phyloP scores from a whole-genome alignment of 495 filamentous ascomycete species.

The Penicillium arizonense region DNA sequence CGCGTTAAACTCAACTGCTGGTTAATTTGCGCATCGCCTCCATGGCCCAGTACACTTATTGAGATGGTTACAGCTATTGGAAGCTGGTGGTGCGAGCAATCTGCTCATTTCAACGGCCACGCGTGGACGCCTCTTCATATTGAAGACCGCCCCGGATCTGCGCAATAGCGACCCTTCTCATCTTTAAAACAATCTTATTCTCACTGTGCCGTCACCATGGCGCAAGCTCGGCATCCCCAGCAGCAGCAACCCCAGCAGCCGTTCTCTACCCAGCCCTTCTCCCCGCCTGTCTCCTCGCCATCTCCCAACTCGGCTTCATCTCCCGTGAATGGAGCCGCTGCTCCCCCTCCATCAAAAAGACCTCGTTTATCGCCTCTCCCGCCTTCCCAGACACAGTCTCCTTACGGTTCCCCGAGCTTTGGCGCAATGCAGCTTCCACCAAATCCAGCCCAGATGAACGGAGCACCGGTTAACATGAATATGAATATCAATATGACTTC shows the following conservation, averaged over 20 bases:
- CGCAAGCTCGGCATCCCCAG: slow-evolving; percentile 54
- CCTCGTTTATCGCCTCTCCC: slow-evolving; percentile 68
- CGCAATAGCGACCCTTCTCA: slow-evolving; percentile 11
- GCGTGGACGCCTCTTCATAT: slow-evolving; percentile 36
- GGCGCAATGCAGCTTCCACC: slow-evolving; percentile 41
- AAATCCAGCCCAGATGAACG: slow-evolving; percentile 33
- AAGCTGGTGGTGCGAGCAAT: slow-evolving; percentile 42
- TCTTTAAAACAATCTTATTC: neutral
- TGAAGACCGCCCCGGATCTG: slow-evolving; percentile 18
- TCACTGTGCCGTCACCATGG: slow-evolving; percentile 48
- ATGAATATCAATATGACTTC: slow-evolving; percentile 27
- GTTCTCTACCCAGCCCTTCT: slow-evolving; percentile 50
- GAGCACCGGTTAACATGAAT: slow-evolving; percentile 32
- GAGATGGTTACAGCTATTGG: slow-evolving; percentile 47
- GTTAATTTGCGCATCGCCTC: slow-evolving; percentile 10
- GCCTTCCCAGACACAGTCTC: slow-evolving; percentile 39
- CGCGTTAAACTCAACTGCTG: slow-evolving; percentile 1
- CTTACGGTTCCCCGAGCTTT: slow-evolving; percentile 42
- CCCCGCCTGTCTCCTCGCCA: slow-evolving; percentile 52
- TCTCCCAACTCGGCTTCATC: slow-evolving; percentile 42
- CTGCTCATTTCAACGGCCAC: slow-evolving; percentile 39
- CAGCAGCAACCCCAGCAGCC: slow-evolving; percentile 37
- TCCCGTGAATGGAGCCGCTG: slow-evolving; percentile 39
- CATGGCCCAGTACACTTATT: slow-evolving; percentile 28
- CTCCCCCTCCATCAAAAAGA: slow-evolving; percentile 60